Evolutionary conservation across 225 moss, liverwort and hornwort genomes (phyloP).

Genomic region (Sphagnum contortum): DNA sequence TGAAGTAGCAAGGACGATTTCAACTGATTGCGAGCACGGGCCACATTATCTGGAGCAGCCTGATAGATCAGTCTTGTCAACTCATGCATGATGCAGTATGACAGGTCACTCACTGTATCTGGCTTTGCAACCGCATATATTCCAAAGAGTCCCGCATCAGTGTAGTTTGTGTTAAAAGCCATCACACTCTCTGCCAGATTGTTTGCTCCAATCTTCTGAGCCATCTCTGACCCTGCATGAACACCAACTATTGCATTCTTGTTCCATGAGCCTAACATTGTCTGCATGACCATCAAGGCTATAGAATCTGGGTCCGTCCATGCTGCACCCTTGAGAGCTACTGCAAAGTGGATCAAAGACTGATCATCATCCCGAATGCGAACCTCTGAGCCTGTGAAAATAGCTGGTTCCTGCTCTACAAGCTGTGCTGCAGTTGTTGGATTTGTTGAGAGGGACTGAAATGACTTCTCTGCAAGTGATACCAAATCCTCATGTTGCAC

Average conservation of each 20-base stretch:
- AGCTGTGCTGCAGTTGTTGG: slow-evolving; percentile 42
- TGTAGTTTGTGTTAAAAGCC: slow-evolving; percentile 67
- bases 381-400: slow-evolving; percentile 74
- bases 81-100: slow-evolving; percentile 55
- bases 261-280: slow-evolving; percentile 69
- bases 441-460: slow-evolving; percentile 36
- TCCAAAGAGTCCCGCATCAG: slow-evolving; percentile 65
- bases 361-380: slow-evolving; percentile 59
- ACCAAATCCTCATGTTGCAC: slow-evolving; percentile 55
- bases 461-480: slow-evolving; percentile 37
- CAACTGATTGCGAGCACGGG: slow-evolving; percentile 66
- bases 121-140: slow-evolving; percentile 69
- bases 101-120: slow-evolving; percentile 27
- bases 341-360: slow-evolving; percentile 46
- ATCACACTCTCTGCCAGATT: slow-evolving; percentile 68
- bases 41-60: slow-evolving; percentile 49
- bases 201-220: slow-evolving; percentile 55
- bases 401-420: slow-evolving; percentile 42
- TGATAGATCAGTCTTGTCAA: slow-evolving; percentile 42
- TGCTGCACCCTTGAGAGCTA: slow-evolving; percentile 65
- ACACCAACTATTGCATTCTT: slow-evolving; percentile 48
- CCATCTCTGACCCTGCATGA: slow-evolving; percentile 64
- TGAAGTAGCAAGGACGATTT: slow-evolving; percentile 57
- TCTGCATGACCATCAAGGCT: slow-evolving; percentile 65
- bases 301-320: slow-evolving; percentile 77